Percentiles rank a stretch among this genome's conserved stretches.
Evolutionary conservation across 352 stramenopile species (phyloP).

Genomic region (Globisporangium iwayamae): DNA sequence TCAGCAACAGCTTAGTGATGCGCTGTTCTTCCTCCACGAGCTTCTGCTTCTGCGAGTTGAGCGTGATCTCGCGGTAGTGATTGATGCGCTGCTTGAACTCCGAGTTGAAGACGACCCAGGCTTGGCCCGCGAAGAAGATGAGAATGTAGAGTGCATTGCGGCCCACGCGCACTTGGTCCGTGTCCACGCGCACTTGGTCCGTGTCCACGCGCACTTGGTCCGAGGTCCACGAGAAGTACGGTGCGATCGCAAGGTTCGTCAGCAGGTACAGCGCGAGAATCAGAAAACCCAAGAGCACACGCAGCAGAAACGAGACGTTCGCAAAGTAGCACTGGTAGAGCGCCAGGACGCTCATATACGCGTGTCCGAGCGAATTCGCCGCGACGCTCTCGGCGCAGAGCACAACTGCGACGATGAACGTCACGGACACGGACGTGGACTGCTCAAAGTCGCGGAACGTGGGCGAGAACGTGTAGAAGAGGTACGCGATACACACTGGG

Average conservation of each 20-base stretch:
- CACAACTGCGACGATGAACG: constrained; percentile 54
- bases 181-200: constrained; percentile 28
- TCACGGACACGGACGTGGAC: constrained; percentile 39
- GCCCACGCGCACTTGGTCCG: constrained; percentile 45
- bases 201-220: constrained; percentile 31
- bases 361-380: constrained; percentile 66
- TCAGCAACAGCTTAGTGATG: constrained; percentile 77
- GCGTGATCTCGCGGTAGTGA: constrained; percentile 77
- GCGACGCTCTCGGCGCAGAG: constrained; percentile 64
- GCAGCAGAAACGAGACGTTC: constrained; percentile 74
- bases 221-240: constrained; percentile 32
- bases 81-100: constrained; percentile 88
- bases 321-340: constrained; percentile 84
- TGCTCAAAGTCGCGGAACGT: constrained; percentile 64
- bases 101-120: constrained; percentile 83
- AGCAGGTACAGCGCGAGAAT: constrained; percentile 65
- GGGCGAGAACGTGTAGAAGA: constrained; percentile 72
- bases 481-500: constrained; percentile 46
- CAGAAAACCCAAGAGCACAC: constrained; percentile 46
- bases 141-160: constrained; percentile 82
- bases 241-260: constrained; percentile 56
- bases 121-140: constrained; percentile 73
- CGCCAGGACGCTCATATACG: constrained; percentile 75
- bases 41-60: constrained; percentile 83
- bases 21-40: constrained; percentile 74